Evolutionary conservation across 2,329 filamentous ascomycete species (phyloP).

Genomic region (Alternaria angustiovoidea): DNA sequence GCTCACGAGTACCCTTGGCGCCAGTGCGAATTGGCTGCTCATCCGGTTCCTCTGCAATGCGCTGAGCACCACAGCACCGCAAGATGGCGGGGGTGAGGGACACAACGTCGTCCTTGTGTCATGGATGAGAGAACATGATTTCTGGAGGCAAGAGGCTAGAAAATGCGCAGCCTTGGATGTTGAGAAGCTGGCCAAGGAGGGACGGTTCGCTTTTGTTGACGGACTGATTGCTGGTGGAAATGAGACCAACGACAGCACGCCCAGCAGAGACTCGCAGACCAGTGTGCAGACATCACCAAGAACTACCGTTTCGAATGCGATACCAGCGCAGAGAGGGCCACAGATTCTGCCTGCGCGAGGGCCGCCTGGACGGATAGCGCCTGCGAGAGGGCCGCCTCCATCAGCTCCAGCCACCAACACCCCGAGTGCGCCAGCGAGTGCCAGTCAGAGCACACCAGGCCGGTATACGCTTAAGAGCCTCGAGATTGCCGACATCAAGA

Average conservation of each 20-base stretch:
- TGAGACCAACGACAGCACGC: constrained; percentile 3
- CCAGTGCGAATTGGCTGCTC: constrained; percentile 64
- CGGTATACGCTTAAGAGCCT: constrained; percentile 38
- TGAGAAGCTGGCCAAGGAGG: constrained; percentile 64
- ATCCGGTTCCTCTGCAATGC: constrained; percentile 61
- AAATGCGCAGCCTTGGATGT: constrained; percentile 78
- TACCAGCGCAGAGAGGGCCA: constrained; percentile 1
- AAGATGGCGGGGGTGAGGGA: constrained; percentile 40
- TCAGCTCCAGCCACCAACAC: background rate
- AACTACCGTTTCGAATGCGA: background rate
- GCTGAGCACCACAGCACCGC: constrained; percentile 38
- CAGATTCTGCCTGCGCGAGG: constrained; percentile 27
- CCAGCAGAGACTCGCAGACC: background rate
- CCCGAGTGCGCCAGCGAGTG: constrained; percentile 1
- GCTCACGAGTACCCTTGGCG: constrained; percentile 69
- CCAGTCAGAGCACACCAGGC: constrained; percentile 10
- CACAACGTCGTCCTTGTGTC: constrained; percentile 75
- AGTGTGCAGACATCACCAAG: constrained; percentile 7
- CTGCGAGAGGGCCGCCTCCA: constrained; percentile 23
- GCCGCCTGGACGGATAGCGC: constrained; percentile 26
- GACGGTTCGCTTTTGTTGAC: constrained; percentile 77
- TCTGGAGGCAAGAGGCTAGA: constrained; percentile 77
- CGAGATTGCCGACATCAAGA: constrained; percentile 34
- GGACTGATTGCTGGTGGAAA: constrained; percentile 68
- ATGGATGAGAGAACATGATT: constrained; percentile 79